phyloP scores from a whole-genome alignment of 306 rosid species.

The Gastrolobium bilobum region DNA sequence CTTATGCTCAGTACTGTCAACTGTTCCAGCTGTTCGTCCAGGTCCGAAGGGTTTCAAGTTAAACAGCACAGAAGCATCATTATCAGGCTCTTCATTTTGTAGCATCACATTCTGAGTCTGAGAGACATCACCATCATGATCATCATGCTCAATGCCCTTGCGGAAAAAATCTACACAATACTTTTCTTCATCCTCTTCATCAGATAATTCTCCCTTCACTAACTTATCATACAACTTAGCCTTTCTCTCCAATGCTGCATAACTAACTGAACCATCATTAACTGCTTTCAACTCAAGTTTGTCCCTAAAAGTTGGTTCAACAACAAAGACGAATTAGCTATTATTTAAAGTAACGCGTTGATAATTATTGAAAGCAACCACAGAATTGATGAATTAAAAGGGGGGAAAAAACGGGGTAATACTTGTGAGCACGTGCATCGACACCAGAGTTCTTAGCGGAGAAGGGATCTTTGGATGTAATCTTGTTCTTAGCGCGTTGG shows the following conservation, averaged over 20 bases:
- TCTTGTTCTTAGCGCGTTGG: constrained; percentile 81
- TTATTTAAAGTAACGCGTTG: constrained; percentile 16
- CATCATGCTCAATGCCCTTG: constrained; percentile 76
- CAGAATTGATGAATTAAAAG: background rate
- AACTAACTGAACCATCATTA: constrained; percentile 83
- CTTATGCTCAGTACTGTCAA: constrained; percentile 75
- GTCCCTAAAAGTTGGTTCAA: constrained; percentile 63
- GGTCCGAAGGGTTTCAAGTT: constrained; percentile 62
- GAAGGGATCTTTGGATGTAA: constrained; percentile 57
- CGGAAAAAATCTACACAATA: constrained; percentile 91
- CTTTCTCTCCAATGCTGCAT: constrained; percentile 89
- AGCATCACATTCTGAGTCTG: constrained; percentile 42
- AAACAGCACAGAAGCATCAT: constrained; percentile 59
- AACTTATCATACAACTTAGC: constrained; percentile 84
- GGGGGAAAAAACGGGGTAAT: background rate
- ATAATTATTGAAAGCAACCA: too few relatives aligned
- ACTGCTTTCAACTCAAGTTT: constrained; percentile 92
- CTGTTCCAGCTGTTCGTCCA: constrained; percentile 63
- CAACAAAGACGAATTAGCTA: background rate
- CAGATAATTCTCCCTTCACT: constrained; percentile 82
- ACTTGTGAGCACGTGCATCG: constrained; percentile 86
- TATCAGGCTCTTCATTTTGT: constrained; percentile 60
- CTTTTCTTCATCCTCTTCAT: constrained; percentile 91
- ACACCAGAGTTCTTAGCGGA: constrained; percentile 86
- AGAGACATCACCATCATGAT: constrained; percentile 41